phyloP scores from a whole-genome alignment of 306 rosid species.

The Alnus rubra region DNA sequence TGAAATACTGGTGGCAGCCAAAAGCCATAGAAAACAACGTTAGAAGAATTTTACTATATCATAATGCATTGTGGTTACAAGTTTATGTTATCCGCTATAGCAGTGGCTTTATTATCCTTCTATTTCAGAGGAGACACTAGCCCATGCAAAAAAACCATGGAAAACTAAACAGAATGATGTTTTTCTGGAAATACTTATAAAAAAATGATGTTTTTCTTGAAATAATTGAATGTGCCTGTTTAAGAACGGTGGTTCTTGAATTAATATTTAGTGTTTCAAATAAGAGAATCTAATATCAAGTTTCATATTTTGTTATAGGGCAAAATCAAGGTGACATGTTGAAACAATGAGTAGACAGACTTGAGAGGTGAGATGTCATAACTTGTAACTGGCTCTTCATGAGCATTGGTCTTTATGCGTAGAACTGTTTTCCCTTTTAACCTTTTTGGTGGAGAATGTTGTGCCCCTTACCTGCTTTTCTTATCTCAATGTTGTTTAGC shows the following conservation, averaged over 20 bases:
- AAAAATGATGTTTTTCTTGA: neutral
- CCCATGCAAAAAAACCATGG: neutral
- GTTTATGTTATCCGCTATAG: neutral
- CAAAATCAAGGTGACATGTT: constrained; percentile 47
- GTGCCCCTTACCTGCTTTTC: neutral
- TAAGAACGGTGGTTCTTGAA: constrained; percentile 3
- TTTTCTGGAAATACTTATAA: neutral
- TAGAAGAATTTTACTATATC: neutral
- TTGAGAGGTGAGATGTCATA: constrained; percentile 38
- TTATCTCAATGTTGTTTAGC: neutral
- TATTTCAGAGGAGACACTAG: neutral
- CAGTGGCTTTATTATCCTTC: neutral
- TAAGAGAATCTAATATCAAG: constrained; percentile 24
- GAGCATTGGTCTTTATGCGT: neutral
- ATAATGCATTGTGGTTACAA: neutral
- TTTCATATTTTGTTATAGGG: constrained; percentile 45
- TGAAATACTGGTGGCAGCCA: neutral
- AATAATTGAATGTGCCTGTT: constrained; percentile 8
- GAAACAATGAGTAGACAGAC: constrained; percentile 46
- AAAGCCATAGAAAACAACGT: neutral
- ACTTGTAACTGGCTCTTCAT: neutral
- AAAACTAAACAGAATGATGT: neutral
- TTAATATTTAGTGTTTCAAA: constrained; percentile 8
- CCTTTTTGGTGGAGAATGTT: neutral
- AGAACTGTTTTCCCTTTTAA: neutral